A percentile compares a stretch with the other conserved stretches of the same genome.
Evolutionary conservation across 805 yeast species (phyloP).

Genomic region (Cyberlindnera mrakii): DNA sequence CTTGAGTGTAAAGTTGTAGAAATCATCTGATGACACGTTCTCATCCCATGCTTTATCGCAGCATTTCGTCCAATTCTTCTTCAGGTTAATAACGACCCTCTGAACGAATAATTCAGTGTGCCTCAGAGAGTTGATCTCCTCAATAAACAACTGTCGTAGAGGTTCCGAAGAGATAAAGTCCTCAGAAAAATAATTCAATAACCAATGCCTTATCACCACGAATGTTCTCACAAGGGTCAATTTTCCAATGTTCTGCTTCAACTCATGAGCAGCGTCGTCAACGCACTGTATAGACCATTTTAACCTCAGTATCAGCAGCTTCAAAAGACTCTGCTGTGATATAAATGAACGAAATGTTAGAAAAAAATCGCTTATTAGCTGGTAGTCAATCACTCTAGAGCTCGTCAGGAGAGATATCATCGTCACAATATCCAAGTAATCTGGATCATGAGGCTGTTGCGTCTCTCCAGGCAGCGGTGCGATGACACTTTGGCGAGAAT

Average conservation of each 20-base stretch:
- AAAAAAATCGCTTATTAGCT: constrained; percentile 77
- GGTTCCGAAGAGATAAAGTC: constrained; percentile 60
- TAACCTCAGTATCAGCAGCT: constrained; percentile 56
- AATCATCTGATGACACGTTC: constrained; percentile 23
- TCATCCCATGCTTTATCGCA: constrained; percentile 25
- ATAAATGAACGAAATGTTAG: constrained; percentile 73
- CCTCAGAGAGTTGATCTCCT: constrained; percentile 26
- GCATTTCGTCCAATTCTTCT: constrained; percentile 42
- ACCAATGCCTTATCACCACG: constrained; percentile 85
- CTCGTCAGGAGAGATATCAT: constrained; percentile 19
- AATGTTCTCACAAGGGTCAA: constrained; percentile 74
- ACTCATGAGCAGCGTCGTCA: constrained; percentile 19
- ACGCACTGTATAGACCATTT: constrained; percentile 59
- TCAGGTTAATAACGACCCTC: constrained; percentile 38
- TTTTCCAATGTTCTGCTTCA: constrained; percentile 46
- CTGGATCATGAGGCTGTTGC: constrained; percentile 2
- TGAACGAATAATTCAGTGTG: constrained; percentile 23
- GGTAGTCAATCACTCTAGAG: constrained; percentile 51
- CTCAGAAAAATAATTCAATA: constrained; percentile 77
- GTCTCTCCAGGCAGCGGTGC: constrained; percentile 6
- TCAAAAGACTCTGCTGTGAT: constrained; percentile 50
- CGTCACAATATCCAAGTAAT: constrained; percentile 14
- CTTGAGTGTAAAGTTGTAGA: constrained; percentile 16
- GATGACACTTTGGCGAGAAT: constrained; percentile 5
- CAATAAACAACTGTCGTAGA: constrained; percentile 39